A percentile compares a stretch with the other conserved stretches of the same genome.
These are phyloP conservation scores for Pholiota molesta DNA, from an alignment of 768 basidiomycete genomes.

Conservation along the genomic window DNA sequence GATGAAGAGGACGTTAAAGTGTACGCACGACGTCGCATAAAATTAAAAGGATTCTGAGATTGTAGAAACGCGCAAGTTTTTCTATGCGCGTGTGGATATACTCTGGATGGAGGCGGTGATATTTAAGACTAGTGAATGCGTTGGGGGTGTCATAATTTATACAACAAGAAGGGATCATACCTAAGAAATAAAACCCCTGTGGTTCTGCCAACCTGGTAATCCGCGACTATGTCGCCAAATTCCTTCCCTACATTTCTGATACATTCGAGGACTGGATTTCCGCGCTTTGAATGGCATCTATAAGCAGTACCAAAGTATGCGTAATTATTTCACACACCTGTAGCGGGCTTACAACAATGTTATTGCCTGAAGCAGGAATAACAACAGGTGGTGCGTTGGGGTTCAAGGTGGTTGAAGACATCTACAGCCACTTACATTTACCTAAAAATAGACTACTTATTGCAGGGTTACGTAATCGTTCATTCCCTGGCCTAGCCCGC, in stretches of 20 bases:
- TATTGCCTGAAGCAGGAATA: conserved; percentile 65
- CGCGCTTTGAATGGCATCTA: conserved; percentile 49
- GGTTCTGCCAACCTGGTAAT: conserved; percentile 95
- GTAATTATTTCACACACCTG: conserved; percentile 41
- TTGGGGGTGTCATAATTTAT: not conserved
- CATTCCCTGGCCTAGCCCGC: too few relatives aligned
- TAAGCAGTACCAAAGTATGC: not conserved
- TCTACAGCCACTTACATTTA: conserved; percentile 18
- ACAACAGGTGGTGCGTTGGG: conserved; percentile 53
- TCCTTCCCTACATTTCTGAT: conserved; percentile 92
- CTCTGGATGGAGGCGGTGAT: conserved; percentile 96
- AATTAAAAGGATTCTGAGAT: conserved; percentile 82
- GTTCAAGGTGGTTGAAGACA: conserved; percentile 20
- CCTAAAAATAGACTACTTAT: not conserved
- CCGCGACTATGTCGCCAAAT: conserved; percentile 90
- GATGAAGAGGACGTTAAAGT: not conserved
- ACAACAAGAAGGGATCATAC: conserved; percentile 37
- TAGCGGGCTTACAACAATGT: conserved; percentile 62
- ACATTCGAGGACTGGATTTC: conserved; percentile 86
- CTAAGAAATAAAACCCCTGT: conserved; percentile 93
- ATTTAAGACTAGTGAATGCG: conserved; percentile 65
- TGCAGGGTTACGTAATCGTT: not conserved
- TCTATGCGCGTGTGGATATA: conserved; percentile 93
- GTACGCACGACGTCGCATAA: conserved; percentile 86
- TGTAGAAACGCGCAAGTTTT: conserved; percentile 80